Base-by-base conservation (phyloP, 441 rosid species). In the Manihot esculenta region DNA sequence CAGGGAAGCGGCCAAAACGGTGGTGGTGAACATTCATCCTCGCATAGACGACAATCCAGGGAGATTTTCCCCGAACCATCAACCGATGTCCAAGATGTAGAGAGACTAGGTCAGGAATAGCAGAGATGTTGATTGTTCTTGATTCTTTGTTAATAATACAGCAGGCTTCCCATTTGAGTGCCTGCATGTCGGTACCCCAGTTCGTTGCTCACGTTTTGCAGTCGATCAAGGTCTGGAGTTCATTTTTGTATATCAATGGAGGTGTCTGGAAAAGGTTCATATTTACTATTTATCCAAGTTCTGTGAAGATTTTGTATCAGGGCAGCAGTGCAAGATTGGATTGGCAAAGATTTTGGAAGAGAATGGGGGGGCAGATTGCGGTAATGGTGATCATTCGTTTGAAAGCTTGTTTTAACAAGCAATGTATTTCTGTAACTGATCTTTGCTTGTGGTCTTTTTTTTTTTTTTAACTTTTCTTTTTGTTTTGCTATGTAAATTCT, bases 11-110 rank as follows among this genome's bases (percentile, higher is more conserved):
- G 74, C 47, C 84, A 58, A 38, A 86, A 83, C 53, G 82, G 84
- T 14, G 83, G 77, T 1, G 85, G 88, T 17, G 96, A 90, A 59
- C 84, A 76, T 73, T 90, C 96, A 15, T 89, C 97, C 18, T 91
- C 97, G 0, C 85, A 69, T 20, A 87, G 90, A 81, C 79, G 89
- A 56, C 82, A 81, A 45, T 90, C 97, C 17, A 87, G 76, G 64
- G 98, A 96, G 77, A 90, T 96, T 51, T 89, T 82, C 79, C 99
- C 98, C 0, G 98, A 91, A 79, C 97, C 96, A 51, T 55, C 74
- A 48, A 55, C 74, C 2, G 80, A 77, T 21, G 73, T 35, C 26
- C 83, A 61, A 38, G 92, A 83, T 51, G 24, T 72, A 75, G 99
- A 87, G 74, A 84, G 80, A 75, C 79, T 74, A 64, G 84, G 75